Evolutionary conservation across 345 rosid genomes (phyloP), one percentile per base, ranked within the genome.

Genomic region (Dipteronia dyeriana): DNA sequence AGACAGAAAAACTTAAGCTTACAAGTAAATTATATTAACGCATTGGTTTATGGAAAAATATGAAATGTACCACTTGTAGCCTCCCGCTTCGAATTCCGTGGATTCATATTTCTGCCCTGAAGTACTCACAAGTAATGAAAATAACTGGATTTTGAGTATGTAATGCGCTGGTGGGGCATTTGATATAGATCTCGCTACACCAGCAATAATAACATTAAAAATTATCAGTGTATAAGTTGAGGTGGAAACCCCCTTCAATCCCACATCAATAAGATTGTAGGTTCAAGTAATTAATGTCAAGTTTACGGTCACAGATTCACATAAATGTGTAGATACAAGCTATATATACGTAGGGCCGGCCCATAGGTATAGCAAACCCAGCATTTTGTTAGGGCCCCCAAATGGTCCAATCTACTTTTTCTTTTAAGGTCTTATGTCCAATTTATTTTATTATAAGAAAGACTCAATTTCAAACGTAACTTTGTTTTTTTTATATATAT

Each of bases 31-130:
- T 39, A 8, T 39, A 39, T 0, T 39, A 39, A 39, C 43, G 43
- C 43, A 7, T 1, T 7, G 7, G 43, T 39, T 39, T 39, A 39
- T 39, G 43, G 6, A 39, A 17, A 1, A 29, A 3, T n/a, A 29
- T 29, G 20, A 75, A 45, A 47, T 78, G 84, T 80, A 90, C 95
- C 97, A 93, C 83, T 84, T 87, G 84, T 83, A 88, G 80, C 95
- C 95, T 69, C 89, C 85, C 19, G 95, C 94, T 84, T 86, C 86
- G 79, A 92, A 91, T 73, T 74, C 81, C 22, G 74, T 86, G 2
- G 94, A 86, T 85, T 91, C 97, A 61, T 90, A 91, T 71, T 85
- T 89, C 54, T 86, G 87, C 39, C 84, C 51, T 26, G 79, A 68
- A 81, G 75, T 80, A 75, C 84, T 85, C 45, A 79, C 20, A 54